phyloP scores from a whole-genome alignment of 192 early-diverging fungal species.

The Coemansia guatemalensis region DNA sequence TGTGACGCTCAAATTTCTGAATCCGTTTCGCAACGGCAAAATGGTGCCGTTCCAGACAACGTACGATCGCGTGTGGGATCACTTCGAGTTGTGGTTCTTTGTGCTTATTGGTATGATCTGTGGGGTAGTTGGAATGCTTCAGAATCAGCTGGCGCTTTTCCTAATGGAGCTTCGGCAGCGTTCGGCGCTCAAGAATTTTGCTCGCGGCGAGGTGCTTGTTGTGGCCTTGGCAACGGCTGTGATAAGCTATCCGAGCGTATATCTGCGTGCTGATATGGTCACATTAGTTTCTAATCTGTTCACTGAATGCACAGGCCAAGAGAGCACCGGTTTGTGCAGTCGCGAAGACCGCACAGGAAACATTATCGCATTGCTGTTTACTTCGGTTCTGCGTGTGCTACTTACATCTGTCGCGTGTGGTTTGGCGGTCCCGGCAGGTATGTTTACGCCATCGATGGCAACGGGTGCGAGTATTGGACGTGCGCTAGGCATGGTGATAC shows the following conservation, averaged over 20 bases:
- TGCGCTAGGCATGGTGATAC: constrained; percentile 82
- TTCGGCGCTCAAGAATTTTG: constrained; percentile 44
- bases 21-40: constrained; percentile 83
- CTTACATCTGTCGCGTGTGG: constrained; percentile 75
- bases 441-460: constrained; percentile 85
- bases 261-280: constrained; percentile 53
- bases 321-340: constrained; percentile 51
- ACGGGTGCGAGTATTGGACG: constrained; percentile 92
- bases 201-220: constrained; percentile 54
- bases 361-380: constrained; percentile 58
- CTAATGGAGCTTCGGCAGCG: constrained; percentile 46
- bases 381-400: constrained; percentile 62
- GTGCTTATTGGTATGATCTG: constrained; percentile 80
- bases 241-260: constrained; percentile 53
- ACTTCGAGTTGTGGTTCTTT: constrained; percentile 89
- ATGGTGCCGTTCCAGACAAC: constrained; percentile 85
- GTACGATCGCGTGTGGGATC: constrained; percentile 87
- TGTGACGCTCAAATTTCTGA: constrained; percentile 77
- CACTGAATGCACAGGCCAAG: constrained; percentile 53
- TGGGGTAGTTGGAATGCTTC: constrained; percentile 36
- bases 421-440: constrained; percentile 73
- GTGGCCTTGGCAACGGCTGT: constrained; percentile 47
- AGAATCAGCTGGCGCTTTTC: constrained; percentile 38
- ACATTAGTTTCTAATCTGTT: constrained; percentile 59
- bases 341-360: constrained; percentile 26